A percentile compares a stretch with the other conserved stretches of the same genome.
These are phyloP conservation scores for Diaporthe aspalathi DNA, from an alignment of 2,329 filamentous ascomycete genomes.

Conservation along the genomic window DNA sequence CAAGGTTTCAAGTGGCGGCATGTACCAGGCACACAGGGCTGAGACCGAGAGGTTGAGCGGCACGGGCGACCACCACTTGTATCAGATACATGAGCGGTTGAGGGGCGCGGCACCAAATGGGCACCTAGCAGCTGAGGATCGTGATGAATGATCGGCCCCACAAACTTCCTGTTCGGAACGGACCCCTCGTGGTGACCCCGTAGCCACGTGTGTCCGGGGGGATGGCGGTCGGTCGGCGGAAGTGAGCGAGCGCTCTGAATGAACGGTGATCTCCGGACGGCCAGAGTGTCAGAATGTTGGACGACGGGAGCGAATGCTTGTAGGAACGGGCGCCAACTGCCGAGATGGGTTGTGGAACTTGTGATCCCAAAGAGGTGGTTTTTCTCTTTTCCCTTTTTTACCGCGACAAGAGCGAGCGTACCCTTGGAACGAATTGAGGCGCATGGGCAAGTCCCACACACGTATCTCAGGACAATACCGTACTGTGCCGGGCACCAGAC, in stretches of 20 bases:
- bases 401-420: constrained; percentile 25
- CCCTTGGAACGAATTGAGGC: not conserved
- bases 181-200: constrained; percentile 29
- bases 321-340: constrained; percentile 16
- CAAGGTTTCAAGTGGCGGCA: constrained; percentile 8
- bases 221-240: constrained; percentile 21
- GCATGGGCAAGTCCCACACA: not conserved
- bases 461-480: not conserved
- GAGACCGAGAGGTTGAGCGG: not conserved
- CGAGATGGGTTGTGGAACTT: constrained; percentile 27
- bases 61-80: not conserved
- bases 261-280: constrained; percentile 26
- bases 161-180: constrained; percentile 10
- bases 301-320: not conserved
- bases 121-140: not conserved
- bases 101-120: constrained; percentile 8
- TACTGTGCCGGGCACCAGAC: not conserved
- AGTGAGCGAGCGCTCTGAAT: constrained; percentile 25
- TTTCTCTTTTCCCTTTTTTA: constrained; percentile 17
- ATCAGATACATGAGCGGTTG: constrained; percentile 12
- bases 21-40: not conserved
- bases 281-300: constrained; percentile 5
- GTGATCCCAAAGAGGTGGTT: not conserved
- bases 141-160: constrained; percentile 19
- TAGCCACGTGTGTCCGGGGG: constrained; percentile 23